Conservation (phyloP, 1,284 basidiomycete genomes). For the Neolentinus lepideus region DNA sequence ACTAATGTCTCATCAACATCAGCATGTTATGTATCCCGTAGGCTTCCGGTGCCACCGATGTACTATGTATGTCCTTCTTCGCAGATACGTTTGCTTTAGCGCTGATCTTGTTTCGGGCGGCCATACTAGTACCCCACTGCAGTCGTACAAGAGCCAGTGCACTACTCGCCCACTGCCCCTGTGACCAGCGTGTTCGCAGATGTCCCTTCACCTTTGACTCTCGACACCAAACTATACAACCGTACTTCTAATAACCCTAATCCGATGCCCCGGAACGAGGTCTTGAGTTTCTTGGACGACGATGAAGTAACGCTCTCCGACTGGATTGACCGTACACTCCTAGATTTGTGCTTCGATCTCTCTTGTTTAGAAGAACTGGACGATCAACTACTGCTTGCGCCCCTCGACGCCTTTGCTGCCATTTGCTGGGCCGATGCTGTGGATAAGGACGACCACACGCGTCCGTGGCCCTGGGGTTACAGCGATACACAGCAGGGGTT, state of each 20-base stretch:
- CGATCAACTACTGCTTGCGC: constrained; percentile 6
- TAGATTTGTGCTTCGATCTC: constrained; percentile 4
- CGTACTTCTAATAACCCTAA: not conserved
- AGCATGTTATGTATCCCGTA: not conserved
- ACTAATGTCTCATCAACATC: not conserved
- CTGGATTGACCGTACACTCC: constrained; percentile 4
- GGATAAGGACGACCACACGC: not conserved
- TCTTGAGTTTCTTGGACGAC: not conserved
- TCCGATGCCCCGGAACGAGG: not conserved
- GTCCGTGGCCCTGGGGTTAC: not conserved
- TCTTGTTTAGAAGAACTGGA: constrained; percentile 9
- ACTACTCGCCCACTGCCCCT: not conserved
- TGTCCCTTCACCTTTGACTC: not conserved
- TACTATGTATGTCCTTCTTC: not conserved
- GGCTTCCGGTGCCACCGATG: not conserved
- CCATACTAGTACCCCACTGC: not conserved
- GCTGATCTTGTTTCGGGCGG: not conserved
- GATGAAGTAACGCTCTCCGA: constrained; percentile 6
- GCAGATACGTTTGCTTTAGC: not conserved
- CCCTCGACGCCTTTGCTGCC: constrained; percentile 12
- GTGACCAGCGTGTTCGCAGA: not conserved
- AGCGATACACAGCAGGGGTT: not conserved
- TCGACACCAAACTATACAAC: not conserved
- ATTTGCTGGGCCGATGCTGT: constrained; percentile 6
- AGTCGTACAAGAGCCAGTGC: too few species aligned